These are phyloP conservation scores for Tulasnella sp. DNA, from an alignment of 768 basidiomycete genomes.

Conservation along the genomic window DNA sequence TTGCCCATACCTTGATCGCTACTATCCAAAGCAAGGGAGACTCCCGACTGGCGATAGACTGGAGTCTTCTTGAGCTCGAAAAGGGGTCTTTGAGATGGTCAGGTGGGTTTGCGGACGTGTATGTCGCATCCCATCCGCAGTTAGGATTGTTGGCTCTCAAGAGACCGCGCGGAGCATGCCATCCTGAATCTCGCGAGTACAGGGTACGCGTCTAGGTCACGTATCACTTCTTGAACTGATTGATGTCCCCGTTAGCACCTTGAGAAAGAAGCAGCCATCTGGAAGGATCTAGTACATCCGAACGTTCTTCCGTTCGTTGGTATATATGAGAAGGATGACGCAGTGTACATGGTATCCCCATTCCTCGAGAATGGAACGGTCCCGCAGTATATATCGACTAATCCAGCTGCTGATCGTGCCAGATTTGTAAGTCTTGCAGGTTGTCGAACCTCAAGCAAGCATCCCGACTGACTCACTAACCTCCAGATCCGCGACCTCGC, in stretches of 20 bases:
- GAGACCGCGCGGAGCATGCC: background rate
- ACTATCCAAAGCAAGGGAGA: background rate
- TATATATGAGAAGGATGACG: background rate
- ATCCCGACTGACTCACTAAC: background rate
- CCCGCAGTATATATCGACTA: background rate
- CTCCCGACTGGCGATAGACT: background rate
- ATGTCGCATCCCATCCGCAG: background rate
- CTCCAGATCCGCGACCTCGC: background rate
- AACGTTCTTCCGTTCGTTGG: background rate
- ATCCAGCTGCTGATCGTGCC: background rate
- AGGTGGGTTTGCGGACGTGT: background rate
- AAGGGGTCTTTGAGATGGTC: background rate
- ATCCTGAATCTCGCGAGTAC: background rate
- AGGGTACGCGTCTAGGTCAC: background rate
- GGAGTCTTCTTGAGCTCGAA: background rate
- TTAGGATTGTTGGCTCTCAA: background rate
- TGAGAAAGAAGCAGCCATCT: background rate
- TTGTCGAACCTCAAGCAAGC: background rate
- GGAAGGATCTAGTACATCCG: background rate
- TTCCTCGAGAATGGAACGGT: background rate
- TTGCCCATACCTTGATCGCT: background rate
- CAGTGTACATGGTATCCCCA: background rate
- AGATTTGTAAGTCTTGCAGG: background rate
- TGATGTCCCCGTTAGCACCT: background rate
- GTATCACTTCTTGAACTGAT: background rate